A percentile compares a stretch with the other conserved stretches of the same genome.
These are phyloP conservation scores for Trametes coccinea DNA, from an alignment of 768 basidiomycete genomes.

Conservation along the genomic window DNA sequence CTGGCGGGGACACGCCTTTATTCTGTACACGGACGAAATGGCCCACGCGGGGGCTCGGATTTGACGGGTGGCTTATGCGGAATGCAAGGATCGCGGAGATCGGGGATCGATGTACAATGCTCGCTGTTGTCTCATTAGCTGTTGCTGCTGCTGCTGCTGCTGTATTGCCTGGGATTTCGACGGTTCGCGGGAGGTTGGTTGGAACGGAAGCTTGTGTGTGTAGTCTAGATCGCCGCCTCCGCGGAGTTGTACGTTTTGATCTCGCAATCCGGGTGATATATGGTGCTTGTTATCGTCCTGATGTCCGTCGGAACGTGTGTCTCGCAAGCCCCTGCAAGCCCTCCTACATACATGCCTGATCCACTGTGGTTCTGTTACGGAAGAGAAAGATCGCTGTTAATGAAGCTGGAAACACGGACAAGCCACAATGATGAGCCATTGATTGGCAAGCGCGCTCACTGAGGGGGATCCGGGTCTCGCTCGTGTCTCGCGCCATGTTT, in stretches of 20 bases:
- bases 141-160: not conserved
- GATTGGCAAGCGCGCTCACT: too few species aligned
- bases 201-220: not conserved
- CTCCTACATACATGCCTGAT: too few species aligned
- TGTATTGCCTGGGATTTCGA: not conserved
- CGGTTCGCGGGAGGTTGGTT: not conserved
- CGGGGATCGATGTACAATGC: not conserved
- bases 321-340: too few species aligned
- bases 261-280: conserved; percentile 6
- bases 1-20: not conserved
- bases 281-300: not conserved
- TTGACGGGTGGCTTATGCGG: too few species aligned
- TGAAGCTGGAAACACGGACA: too few species aligned
- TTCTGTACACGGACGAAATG: not conserved
- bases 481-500: too few species aligned
- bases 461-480: too few species aligned
- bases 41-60: too few species aligned
- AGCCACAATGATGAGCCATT: too few species aligned
- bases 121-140: not conserved
- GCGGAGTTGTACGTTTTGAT: conserved; percentile 3
- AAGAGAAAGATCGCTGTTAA: too few species aligned
- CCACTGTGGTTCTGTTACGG: too few species aligned
- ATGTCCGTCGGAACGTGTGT: too few species aligned
- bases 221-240: conserved; percentile 3
- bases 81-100: not conserved